Evolutionary conservation across 768 basidiomycete genomes (phyloP).

Genomic region (Clavaria fumosa): DNA sequence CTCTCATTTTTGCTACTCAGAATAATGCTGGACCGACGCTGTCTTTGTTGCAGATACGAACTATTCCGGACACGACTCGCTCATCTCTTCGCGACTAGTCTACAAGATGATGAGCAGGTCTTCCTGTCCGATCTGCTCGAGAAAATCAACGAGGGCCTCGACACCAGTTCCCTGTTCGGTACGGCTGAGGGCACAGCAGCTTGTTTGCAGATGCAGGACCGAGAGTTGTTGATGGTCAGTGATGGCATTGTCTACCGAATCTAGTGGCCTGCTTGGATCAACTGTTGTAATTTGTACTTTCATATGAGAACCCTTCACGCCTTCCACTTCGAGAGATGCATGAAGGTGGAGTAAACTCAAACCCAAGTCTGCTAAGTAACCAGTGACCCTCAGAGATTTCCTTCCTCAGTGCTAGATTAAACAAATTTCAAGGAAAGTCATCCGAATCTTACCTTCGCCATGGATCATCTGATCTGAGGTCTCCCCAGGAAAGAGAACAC

Average conservation of each 20-base stretch:
- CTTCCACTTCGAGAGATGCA: too few species aligned
- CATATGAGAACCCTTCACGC: too few species aligned
- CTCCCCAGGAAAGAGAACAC: too few species aligned
- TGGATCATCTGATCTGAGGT: too few species aligned
- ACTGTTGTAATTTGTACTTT: not conserved
- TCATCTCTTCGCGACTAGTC: slow-evolving; percentile 44
- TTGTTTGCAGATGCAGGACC: slow-evolving; percentile 60
- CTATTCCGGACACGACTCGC: slow-evolving; percentile 74
- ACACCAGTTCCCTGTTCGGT: slow-evolving; percentile 56
- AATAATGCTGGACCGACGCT: too few species aligned
- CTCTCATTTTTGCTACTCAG: slow-evolving; percentile 5
- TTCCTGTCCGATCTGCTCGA: slow-evolving; percentile 56
- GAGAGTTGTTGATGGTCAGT: slow-evolving; percentile 76
- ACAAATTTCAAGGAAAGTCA: too few species aligned
- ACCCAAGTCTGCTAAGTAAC: too few species aligned
- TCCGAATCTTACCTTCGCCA: too few species aligned
- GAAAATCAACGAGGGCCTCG: slow-evolving; percentile 62
- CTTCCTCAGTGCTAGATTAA: too few species aligned
- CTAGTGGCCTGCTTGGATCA: slow-evolving; percentile 20
- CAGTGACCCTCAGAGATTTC: too few species aligned
- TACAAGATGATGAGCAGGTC: slow-evolving; percentile 67
- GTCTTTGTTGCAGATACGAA: slow-evolving; percentile 34
- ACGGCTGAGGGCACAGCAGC: slow-evolving; percentile 65
- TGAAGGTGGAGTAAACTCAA: too few species aligned
- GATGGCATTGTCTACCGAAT: slow-evolving; percentile 81